phyloP scores from a whole-genome alignment of 163 green algal species.

The Scenedesmus sp. region DNA sequence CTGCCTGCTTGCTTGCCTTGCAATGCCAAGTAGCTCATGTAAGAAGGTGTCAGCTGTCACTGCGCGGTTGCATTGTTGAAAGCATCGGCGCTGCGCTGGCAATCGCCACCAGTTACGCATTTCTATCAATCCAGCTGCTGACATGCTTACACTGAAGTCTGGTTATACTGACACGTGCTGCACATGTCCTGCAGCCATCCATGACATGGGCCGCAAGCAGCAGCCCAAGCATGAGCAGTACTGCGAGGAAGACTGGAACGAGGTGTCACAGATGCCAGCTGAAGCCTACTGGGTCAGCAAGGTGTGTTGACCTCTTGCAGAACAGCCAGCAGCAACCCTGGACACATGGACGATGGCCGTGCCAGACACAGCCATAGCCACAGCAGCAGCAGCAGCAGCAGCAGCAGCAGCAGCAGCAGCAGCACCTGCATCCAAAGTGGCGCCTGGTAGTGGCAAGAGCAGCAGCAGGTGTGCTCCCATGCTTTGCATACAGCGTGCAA shows the following conservation, averaged over 20 bases:
- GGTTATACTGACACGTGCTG: not conserved
- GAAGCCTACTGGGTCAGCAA: conserved; percentile 85
- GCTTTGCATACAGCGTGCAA: no score
- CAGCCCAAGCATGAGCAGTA: conserved; percentile 60
- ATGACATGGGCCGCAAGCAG: conserved; percentile 70
- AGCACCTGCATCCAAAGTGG: no score
- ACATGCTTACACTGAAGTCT: no score
- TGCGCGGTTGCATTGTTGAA: no score
- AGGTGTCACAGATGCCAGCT: conserved; percentile 66
- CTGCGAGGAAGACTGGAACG: conserved; percentile 86
- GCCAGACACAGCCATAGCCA: not conserved
- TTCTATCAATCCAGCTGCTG: no score
- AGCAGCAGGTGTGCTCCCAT: no score
- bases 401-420: not conserved
- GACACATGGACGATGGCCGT: no score
- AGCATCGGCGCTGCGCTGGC: no score
- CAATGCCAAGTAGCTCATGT: no score
- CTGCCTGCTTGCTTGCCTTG: no score
- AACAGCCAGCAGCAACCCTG: not conserved
- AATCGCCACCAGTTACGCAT: no score
- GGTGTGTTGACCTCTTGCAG: conserved; percentile 52
- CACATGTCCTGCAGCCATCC: conserved; percentile 64
- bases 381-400: not conserved
- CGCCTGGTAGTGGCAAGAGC: not conserved
- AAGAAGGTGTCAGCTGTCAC: no score